A percentile compares a stretch with the other conserved stretches of the same genome.
Evolutionary conservation across 176 grass and related monocot genomes (phyloP).

Genomic region (Areca catechu): DNA sequence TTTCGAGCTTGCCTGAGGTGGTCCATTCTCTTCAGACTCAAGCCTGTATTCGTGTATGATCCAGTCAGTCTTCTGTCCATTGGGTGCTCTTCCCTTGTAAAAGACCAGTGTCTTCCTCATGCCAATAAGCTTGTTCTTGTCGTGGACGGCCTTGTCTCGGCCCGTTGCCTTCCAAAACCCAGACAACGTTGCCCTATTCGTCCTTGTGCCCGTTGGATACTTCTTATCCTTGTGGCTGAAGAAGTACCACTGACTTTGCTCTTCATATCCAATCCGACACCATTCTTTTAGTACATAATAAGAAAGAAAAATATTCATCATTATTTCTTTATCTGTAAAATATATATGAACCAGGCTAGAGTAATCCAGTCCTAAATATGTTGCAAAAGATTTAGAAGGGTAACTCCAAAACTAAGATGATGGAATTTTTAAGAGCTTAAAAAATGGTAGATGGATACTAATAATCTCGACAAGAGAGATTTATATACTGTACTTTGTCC

Average conservation of each 20-base stretch:
- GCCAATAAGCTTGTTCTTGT: constrained; percentile 78
- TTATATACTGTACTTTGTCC: not conserved
- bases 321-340: no score
- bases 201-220: constrained; percentile 93
- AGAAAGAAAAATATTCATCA: not conserved
- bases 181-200: constrained; percentile 88
- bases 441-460: no score
- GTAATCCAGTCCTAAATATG: no score
- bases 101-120: constrained; percentile 99
- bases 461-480: no score
- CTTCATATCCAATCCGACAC: constrained; percentile 80
- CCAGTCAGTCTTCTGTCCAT: constrained; percentile 87
- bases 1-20: constrained; percentile 54
- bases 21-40: constrained; percentile 80
- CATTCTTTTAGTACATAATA: constrained; percentile 34
- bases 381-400: no score
- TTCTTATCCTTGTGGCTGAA: constrained; percentile 98
- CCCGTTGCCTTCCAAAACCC: constrained; percentile 99
- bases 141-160: constrained; percentile 76
- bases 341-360: no score
- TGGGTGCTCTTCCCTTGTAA: constrained; percentile 93
- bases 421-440: no score
- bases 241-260: constrained; percentile 98
- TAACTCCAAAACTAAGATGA: no score
- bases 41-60: constrained; percentile 99